Percentiles rank a stretch among this genome's conserved stretches.
Conservation (phyloP, 192 early-diverging fungal genomes). For the Entrophospora sp. region DNA sequence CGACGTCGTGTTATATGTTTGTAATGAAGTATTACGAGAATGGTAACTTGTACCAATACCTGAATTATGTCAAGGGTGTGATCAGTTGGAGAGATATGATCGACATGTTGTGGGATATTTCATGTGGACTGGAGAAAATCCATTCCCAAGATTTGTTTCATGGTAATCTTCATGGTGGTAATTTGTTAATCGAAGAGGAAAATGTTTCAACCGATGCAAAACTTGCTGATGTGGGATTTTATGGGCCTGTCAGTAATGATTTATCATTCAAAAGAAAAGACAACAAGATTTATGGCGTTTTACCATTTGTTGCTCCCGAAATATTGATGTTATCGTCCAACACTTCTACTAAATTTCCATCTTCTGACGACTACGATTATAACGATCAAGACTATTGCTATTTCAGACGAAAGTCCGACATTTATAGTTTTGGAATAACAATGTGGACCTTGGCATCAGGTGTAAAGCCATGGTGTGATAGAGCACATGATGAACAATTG, state of each 20-base stretch:
- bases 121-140: background rate
- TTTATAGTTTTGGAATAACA: background rate
- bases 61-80: background rate
- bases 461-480: background rate
- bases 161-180: background rate
- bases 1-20: background rate
- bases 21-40: background rate
- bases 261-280: no score
- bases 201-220: no score
- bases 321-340: no score
- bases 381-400: no score
- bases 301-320: background rate
- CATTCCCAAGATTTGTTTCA: background rate
- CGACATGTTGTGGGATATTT: background rate
- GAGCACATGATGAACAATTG: background rate
- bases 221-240: background rate
- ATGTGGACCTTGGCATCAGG: constrained; percentile 4
- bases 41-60: background rate
- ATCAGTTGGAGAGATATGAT: background rate
- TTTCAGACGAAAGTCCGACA: background rate
- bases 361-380: no score
- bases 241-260: background rate
- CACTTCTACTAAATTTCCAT: no score
- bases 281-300: background rate
- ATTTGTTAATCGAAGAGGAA: background rate